Percentiles rank a stretch among this genome's conserved stretches.
These are phyloP conservation scores for Hypoxylon sp. DNA, from an alignment of 2,329 filamentous ascomycete genomes.

Conservation along the genomic window DNA sequence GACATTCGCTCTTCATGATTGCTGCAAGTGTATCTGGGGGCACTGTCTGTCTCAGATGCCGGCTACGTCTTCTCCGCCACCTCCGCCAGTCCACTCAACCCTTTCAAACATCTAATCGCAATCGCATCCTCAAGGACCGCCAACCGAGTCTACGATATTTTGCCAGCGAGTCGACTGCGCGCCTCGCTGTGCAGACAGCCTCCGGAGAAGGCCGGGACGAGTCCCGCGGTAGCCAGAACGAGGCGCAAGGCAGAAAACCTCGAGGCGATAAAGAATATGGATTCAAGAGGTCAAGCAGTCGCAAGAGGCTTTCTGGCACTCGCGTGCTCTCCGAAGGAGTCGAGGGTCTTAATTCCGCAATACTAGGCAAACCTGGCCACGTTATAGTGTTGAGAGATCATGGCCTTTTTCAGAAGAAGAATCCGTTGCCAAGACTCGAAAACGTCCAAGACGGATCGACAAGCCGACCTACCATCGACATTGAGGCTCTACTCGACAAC, in stretches of 20 bases:
- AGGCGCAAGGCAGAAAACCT: not conserved
- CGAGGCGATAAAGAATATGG: not conserved
- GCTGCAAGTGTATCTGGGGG: constrained; percentile 48
- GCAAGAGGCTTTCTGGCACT: constrained; percentile 40
- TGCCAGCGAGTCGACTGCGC: constrained; percentile 16
- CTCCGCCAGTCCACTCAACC: constrained; percentile 42
- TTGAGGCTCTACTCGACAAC: constrained; percentile 50
- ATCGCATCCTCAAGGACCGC: constrained; percentile 16
- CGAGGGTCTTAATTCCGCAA: constrained; percentile 47
- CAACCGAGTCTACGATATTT: constrained; percentile 24
- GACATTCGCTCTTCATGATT: constrained; percentile 50
- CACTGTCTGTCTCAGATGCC: constrained; percentile 56
- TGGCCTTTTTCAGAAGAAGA: constrained; percentile 36
- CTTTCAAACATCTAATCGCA: constrained; percentile 18
- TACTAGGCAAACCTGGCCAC: constrained; percentile 56
- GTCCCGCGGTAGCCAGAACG: not conserved
- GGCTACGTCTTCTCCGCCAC: constrained; percentile 50
- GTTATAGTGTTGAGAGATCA: constrained; percentile 61
- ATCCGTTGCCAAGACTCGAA: not conserved
- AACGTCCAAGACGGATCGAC: constrained; percentile 19
- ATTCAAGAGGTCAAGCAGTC: constrained; percentile 28
- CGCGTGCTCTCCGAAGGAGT: constrained; percentile 44
- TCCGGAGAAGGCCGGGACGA: constrained; percentile 3
- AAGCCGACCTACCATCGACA: constrained; percentile 47
- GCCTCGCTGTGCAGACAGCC: not conserved